Evolutionary conservation across 78 protist genomes (phyloP), one percentile per base, ranked within the genome.

Genomic region (Cavenderia fasciculata): DNA sequence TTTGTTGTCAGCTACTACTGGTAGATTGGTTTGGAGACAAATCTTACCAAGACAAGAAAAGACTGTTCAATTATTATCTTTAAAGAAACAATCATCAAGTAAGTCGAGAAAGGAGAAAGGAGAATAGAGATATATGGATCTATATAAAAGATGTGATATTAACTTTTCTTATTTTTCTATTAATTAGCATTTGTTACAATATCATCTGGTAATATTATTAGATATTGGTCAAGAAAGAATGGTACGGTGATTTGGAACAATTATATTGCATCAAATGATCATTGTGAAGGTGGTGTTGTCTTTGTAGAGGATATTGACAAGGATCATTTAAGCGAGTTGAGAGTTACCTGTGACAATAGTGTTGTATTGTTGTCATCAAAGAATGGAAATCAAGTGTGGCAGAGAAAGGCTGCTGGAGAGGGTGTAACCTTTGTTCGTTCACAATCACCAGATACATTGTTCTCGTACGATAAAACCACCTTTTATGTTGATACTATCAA

Each of bases 1-100:
- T 54, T 52, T 47, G 10, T 77, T 77, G 47, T 10, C 59, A 46
- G 2, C 38, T 11, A 23, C 46, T 16, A 46, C 4, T 77, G 87
- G 87, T 36, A 6, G 11, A 19, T 27, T 31, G 31, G 68, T 29
- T 41, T 82, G 90, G 90, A 82, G 90, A 82, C 90, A 82, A 68
- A 23, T 82, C 27, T 44, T 82, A 56, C 90, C 90, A 68, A 8
- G 16, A 29, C 90, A 82, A 57, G 90, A 82, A 57, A 29, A 68
- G 3, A 43, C 90, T 36, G 65, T 82, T 41, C 59, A 82, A 68
- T 38, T 52, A 27, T 29, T 75, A 46, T 29, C 59, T 8, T 23
- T 43, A 11, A 29, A 40, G 19, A 43, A 34, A 10, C 23, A 46
- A 43, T 66, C 66, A 59, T n/a, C 47, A 44, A 27, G 85, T 74